phyloP scores from a whole-genome alignment of 495 filamentous ascomycete species.

The Darksidea phi region DNA sequence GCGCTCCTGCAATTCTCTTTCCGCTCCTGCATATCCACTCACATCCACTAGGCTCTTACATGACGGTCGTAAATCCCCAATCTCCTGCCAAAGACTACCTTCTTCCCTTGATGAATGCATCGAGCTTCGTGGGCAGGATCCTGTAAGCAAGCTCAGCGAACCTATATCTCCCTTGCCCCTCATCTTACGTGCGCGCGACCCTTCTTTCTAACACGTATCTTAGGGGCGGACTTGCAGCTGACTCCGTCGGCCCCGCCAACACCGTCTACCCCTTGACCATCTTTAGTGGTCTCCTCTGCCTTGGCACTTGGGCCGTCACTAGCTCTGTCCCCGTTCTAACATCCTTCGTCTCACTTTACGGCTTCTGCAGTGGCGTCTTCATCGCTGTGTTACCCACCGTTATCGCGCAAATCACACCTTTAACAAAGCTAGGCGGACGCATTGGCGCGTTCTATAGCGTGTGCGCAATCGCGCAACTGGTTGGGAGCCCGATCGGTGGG shows the following conservation, averaged over 20 bases:
- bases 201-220: no score
- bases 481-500: slow-evolving; percentile 1
- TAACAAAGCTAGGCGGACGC: not conserved
- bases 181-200: no score
- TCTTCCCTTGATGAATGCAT: not conserved
- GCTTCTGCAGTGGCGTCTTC: not conserved
- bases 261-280: not conserved
- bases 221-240: not conserved
- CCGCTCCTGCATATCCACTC: not conserved
- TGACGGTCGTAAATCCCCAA: not conserved
- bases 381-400: not conserved
- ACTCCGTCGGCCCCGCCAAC: not conserved
- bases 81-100: not conserved
- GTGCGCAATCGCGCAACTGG: not conserved
- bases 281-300: not conserved
- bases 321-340: not conserved
- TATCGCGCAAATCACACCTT: not conserved
- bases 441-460: slow-evolving; percentile 5
- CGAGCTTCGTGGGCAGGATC: slow-evolving; percentile 1
- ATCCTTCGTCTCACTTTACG: not conserved
- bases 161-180: no score
- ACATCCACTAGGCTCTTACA: not conserved
- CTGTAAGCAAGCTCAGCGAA: not conserved
- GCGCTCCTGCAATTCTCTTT: not conserved
- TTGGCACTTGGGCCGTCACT: not conserved